Conservation (phyloP, 1,139 yeast genomes). For the Nakaseomyces kungkrabaensis region DNA sequence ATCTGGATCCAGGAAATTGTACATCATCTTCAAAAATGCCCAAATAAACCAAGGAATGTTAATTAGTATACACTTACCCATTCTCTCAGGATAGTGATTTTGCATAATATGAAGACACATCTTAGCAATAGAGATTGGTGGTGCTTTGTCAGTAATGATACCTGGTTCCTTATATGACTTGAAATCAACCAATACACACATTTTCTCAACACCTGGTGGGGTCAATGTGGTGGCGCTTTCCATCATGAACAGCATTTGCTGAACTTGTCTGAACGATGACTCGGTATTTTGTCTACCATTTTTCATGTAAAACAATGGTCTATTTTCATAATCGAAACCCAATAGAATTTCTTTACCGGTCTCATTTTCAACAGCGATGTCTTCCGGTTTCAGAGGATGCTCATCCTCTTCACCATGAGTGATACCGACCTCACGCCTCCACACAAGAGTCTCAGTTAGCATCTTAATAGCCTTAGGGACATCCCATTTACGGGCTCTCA, state of each 20-base stretch:
- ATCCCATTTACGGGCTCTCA: slow-evolving; percentile 87
- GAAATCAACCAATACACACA: slow-evolving; percentile 83
- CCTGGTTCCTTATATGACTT: slow-evolving; percentile 48
- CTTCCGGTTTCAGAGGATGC: slow-evolving; percentile 46
- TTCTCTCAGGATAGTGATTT: slow-evolving; percentile 86
- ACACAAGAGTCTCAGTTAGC: slow-evolving; percentile 61
- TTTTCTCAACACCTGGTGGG: slow-evolving; percentile 92
- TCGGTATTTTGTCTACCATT: slow-evolving; percentile 92
- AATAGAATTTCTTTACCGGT: slow-evolving; percentile 83
- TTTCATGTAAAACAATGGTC: slow-evolving; percentile 81
- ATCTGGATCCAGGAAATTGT: slow-evolving; percentile 86
- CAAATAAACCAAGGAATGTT: slow-evolving; percentile 86
- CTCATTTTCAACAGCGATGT: slow-evolving; percentile 60
- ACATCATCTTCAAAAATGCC: slow-evolving; percentile 74
- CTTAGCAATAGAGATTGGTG: slow-evolving; percentile 41
- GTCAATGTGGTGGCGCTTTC: slow-evolving; percentile 79
- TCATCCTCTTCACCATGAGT: slow-evolving; percentile 38
- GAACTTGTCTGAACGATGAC: slow-evolving; percentile 76
- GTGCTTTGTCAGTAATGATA: slow-evolving; percentile 29
- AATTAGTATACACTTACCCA: slow-evolving; percentile 76
- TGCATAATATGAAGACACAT: slow-evolving; percentile 81
- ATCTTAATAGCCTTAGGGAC: slow-evolving; percentile 58
- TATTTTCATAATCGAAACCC: slow-evolving; percentile 74
- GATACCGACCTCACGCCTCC: slow-evolving; percentile 90
- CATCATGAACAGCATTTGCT: slow-evolving; percentile 81